These are phyloP conservation scores for Tetrapyrgos nigripes DNA, from an alignment of 1,284 basidiomycete species.

Conservation along the genomic window DNA sequence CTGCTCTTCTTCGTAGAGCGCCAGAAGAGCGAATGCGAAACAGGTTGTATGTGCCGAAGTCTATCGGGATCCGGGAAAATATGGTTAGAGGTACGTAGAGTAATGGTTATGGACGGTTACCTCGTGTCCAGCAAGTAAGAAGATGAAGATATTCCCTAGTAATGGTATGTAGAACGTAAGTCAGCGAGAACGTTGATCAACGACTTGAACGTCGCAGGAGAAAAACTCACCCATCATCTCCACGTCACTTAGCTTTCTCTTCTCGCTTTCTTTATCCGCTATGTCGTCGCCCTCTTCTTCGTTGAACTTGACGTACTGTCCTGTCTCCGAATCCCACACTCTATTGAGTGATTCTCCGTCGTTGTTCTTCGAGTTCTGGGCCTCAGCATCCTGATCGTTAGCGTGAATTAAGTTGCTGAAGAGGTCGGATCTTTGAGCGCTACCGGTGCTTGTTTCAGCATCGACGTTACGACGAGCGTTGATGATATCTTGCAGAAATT, in stretches of 20 bases:
- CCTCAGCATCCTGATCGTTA: no score
- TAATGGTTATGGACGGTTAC: constrained; percentile 34
- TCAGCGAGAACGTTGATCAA: neutral
- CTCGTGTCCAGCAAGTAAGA: constrained; percentile 66
- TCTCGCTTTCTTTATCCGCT: neutral
- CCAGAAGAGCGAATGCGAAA: constrained; percentile 57
- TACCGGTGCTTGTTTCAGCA: constrained; percentile 57
- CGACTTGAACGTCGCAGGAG: neutral
- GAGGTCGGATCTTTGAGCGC: constrained; percentile 51
- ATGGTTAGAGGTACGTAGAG: neutral
- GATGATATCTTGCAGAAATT: neutral
- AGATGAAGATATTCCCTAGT: constrained; percentile 61
- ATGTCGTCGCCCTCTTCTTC: neutral
- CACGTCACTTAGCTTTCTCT: constrained; percentile 42
- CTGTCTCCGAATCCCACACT: constrained; percentile 36
- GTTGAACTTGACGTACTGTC: constrained; percentile 24
- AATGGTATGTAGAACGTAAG: no score
- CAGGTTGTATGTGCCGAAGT: constrained; percentile 62
- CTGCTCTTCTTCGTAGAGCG: constrained; percentile 64
- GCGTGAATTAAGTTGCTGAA: constrained; percentile 61
- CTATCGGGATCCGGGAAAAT: constrained; percentile 25
- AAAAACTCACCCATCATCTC: constrained; percentile 51
- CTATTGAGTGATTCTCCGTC: neutral
- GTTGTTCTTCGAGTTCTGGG: no score
- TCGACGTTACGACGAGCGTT: neutral